phyloP scores from a whole-genome alignment of 2,329 filamentous ascomycete genomes.

The Aspergillus pseudotamarii region DNA sequence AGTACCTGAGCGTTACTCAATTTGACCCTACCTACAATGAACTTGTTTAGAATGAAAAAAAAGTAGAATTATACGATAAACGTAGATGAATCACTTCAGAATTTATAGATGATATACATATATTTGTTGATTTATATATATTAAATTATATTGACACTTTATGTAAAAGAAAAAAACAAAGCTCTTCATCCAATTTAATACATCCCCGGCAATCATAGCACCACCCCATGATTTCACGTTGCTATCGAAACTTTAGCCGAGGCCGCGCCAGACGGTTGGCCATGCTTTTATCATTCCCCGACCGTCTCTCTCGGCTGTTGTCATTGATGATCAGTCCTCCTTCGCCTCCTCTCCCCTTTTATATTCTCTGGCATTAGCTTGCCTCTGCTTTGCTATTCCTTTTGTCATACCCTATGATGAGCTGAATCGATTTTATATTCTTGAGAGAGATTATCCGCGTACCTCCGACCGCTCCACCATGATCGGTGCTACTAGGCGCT shows the following conservation, averaged over 20 bases:
- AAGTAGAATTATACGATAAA: background rate
- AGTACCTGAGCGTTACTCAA: background rate
- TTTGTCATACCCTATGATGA: slow-evolving; percentile 18
- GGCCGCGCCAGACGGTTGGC: slow-evolving; percentile 25
- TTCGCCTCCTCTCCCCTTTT: slow-evolving; percentile 7
- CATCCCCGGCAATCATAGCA: background rate
- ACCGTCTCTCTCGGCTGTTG: slow-evolving; percentile 13
- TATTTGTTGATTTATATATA: background rate
- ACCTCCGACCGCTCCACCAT: slow-evolving; percentile 43
- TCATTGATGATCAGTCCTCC: background rate
- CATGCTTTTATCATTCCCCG: slow-evolving; percentile 15
- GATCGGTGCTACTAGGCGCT: slow-evolving; percentile 77
- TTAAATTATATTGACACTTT: background rate
- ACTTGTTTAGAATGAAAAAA: background rate
- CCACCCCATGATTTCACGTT: slow-evolving; percentile 7
- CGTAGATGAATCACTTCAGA: background rate
- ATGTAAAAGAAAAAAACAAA: background rate
- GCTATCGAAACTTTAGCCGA: slow-evolving; percentile 30
- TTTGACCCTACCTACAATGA: background rate
- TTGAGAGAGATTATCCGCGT: slow-evolving; percentile 9
- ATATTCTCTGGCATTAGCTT: slow-evolving; percentile 1
- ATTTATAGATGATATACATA: background rate
- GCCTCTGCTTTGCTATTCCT: background rate
- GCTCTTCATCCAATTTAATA: background rate
- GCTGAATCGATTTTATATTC: slow-evolving; percentile 9